These are phyloP conservation scores for Didymella glomerata DNA, from an alignment of 2,329 filamentous ascomycete genomes.

Conservation along the genomic window DNA sequence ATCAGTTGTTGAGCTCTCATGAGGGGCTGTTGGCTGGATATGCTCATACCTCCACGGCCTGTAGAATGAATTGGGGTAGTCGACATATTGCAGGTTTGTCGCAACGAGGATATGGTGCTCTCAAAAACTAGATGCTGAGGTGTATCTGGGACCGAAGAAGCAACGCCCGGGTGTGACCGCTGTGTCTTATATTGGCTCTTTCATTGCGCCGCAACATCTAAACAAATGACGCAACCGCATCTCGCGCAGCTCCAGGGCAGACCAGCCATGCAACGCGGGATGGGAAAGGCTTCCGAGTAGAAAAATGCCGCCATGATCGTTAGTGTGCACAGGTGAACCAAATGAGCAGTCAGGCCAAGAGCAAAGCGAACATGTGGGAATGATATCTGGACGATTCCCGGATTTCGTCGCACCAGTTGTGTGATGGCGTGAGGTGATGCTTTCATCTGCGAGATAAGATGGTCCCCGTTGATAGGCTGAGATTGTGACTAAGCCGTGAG, in stretches of 20 bases:
- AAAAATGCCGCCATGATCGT: conserved; percentile 28
- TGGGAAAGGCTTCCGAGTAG: conserved; percentile 29
- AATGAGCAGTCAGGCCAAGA: conserved; percentile 32
- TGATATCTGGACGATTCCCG: conserved; percentile 16
- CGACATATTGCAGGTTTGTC: conserved; percentile 35
- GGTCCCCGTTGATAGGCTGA: conserved; percentile 39
- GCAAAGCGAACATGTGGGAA: conserved; percentile 28
- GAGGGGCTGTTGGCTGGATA: not conserved
- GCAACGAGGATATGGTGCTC: conserved; percentile 23
- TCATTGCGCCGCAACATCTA: conserved; percentile 30
- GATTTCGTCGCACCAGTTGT: conserved; percentile 29
- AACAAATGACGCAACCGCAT: conserved; percentile 43
- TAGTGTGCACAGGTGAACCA: conserved; percentile 23
- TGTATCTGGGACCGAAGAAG: conserved; percentile 18
- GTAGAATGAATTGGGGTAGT: conserved; percentile 60
- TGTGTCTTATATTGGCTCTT: conserved; percentile 47
- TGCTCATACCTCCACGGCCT: conserved; percentile 63
- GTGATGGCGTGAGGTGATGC: conserved; percentile 49
- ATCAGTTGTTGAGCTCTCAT: conserved; percentile 18
- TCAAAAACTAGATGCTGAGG: conserved; percentile 14
- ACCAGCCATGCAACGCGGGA: conserved; percentile 40
- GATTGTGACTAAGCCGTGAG: conserved; percentile 34
- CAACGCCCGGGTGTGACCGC: conserved; percentile 19
- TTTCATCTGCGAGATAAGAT: conserved; percentile 37
- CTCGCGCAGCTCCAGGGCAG: conserved; percentile 17